Base-by-base conservation (phyloP, 352 stramenopile genomes). In the Thraustochytrium sp. region DNA sequence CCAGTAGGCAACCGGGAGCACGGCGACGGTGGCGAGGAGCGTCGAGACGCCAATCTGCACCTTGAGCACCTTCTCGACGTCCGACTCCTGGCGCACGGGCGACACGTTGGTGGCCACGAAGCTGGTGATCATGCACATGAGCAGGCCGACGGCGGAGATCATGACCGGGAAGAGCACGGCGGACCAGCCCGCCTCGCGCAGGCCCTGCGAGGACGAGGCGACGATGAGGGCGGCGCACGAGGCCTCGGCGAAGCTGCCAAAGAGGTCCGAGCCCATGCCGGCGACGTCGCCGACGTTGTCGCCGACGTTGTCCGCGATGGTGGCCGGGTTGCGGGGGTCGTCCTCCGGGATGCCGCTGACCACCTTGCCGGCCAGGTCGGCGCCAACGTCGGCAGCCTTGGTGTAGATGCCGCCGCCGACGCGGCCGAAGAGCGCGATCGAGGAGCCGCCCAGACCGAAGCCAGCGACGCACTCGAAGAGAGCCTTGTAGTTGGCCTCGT, bases 351-450 rank as follows among this genome's bases (percentile, higher is more conserved):
- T 99, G 88, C 97, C 97, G 87, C 98, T 93, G 31, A 98, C 96
- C n/a, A 99, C 95, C 90, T 99, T 99, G 87, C 97, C 97, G 31
- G 98, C 96, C 86, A 99, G 92, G 93, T 99, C 97, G 63, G 97
- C 97, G 84, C 97, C 97, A 40, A 99, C 97, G 92, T 99, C 97
- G 42, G 97, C 97, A 80, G 97, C 97, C 92, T 98, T 98, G 77
- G 97, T 99, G 92, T 99, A 99, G 90, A 99, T 99, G 89, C 97
- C 97, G 84, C 97, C 97, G 84, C 96, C 97, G 55, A 99, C 96
- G 92, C 97, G 96, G 82, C 96, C 96, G 88, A 99, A 99, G 92
- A 99, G 97, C 77, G 97, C 97, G 88, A 99, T 98, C 40, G 93
- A 98, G 75, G 94, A 98, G 87, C 94, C 97, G 73, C 97, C 97